Base-by-base conservation (phyloP, 75 land plant genomes). In the Pinus tabuliformis region DNA sequence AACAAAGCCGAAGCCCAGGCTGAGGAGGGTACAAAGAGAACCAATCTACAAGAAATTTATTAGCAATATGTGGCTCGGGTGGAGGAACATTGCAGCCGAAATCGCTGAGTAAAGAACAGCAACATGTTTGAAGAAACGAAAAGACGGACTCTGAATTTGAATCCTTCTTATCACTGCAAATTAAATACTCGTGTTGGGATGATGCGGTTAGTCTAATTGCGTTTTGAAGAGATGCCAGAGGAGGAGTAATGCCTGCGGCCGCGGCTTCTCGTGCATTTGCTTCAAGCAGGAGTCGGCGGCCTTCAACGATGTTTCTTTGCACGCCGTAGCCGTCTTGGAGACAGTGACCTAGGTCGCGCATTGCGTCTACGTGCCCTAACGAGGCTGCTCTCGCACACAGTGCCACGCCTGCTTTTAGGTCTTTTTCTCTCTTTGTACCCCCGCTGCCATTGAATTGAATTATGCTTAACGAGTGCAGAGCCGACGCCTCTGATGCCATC, bases 381-480 rank as follows among this genome's bases (percentile, higher is more conserved):
- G 81, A 83, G 14, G 97, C 97, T 5, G 97, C 95, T 17, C 92
- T 79, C 5, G 92, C 94, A 52, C 97, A 94, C 3, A 94, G 83
- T 4, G 97, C 96, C 3, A 87, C 97, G 6, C 97, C 97, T 26
- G 90, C 95, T n/a, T 93, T 89, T 7, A 94, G 88, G 76, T 94
- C 95, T 85, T 92, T 94, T 75, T 88, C 97, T 73, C 78, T 86
- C 83, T 94, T 87, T 4, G 92, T 81, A 1, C 95, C 97, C 17
- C 95, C 97, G 86, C 95, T 92, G 57, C 97, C 97, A 81, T 94
- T 94, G 83, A 94, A 94, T 72, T 94, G 97, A 11, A 94, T 90
- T 13, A 94, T 87, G 16, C 92, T 92, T 20, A 94, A 81, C 8
- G 97, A 94, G 83, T 91, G 91, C 5, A 94, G 90, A 16, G 95